Evolutionary conservation across 1,139 yeast genomes (phyloP).

Genomic region (Lodderomyces parapsilosis): DNA sequence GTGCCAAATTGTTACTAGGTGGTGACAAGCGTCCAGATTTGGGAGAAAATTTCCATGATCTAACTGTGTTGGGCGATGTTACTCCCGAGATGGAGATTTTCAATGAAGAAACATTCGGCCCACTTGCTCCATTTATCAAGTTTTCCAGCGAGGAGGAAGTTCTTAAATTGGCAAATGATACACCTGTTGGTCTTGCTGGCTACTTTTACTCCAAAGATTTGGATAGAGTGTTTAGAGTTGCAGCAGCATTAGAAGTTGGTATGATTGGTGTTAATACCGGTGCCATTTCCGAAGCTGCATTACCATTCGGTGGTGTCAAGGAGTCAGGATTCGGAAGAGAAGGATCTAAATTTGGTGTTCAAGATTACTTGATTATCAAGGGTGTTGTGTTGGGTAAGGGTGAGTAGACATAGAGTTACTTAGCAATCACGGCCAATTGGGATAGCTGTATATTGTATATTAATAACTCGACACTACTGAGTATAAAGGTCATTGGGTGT

Average conservation of each 20-base stretch:
- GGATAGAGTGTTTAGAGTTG: constrained; percentile 53
- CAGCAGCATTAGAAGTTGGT: constrained; percentile 45
- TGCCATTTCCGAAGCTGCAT: constrained; percentile 42
- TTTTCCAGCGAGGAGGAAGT: constrained; percentile 71
- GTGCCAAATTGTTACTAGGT: constrained; percentile 63
- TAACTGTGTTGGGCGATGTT: constrained; percentile 70
- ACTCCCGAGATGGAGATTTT: constrained; percentile 62
- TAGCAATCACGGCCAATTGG: too few relatives aligned
- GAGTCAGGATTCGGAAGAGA: constrained; percentile 51
- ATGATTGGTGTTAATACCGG: constrained; percentile 50
- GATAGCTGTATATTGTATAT: neutral
- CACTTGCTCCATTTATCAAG: constrained; percentile 74
- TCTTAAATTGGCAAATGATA: constrained; percentile 63
- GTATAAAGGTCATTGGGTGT: neutral
- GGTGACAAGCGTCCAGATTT: constrained; percentile 67
- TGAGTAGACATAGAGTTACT: neutral
- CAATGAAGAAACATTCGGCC: constrained; percentile 86
- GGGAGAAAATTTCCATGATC: constrained; percentile 74
- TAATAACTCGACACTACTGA: neutral
- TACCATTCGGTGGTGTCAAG: constrained; percentile 48
- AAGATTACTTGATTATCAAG: constrained; percentile 38
- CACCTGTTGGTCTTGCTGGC: constrained; percentile 49
- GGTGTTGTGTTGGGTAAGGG: constrained; percentile 24
- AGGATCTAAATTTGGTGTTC: constrained; percentile 45
- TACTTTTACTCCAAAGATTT: constrained; percentile 44